phyloP scores from a whole-genome alignment of 169 alveolate species.

The Eimeria falciformis region DNA sequence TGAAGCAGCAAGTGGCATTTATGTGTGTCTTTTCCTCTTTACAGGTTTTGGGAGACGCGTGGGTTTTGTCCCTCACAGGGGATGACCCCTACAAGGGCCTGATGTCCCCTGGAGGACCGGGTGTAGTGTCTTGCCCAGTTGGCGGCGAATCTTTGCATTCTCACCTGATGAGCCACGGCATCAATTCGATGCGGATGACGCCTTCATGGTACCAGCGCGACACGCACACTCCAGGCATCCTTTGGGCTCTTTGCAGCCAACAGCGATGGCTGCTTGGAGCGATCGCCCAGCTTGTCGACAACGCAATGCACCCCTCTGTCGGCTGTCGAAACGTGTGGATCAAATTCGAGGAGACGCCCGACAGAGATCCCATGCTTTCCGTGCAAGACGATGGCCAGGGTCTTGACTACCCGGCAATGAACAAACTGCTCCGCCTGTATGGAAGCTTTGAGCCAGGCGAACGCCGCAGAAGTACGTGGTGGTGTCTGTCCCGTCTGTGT shows the following conservation, averaged over 20 bases:
- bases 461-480: conserved; percentile 73
- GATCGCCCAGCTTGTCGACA: conserved; percentile 74
- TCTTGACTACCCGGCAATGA: conserved; percentile 79
- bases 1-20: no score
- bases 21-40: no score
- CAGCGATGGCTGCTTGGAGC: conserved; percentile 78
- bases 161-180: conserved; percentile 64
- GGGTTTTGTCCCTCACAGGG: conserved; percentile 77
- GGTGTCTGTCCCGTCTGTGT: not conserved
- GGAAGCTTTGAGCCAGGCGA: conserved; percentile 79
- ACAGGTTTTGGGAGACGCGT: conserved; percentile 75
- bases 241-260: conserved; percentile 78
- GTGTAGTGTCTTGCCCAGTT: conserved; percentile 58
- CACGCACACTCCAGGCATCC: conserved; percentile 77
- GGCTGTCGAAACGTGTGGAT: conserved; percentile 74
- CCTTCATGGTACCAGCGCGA: conserved; percentile 77
- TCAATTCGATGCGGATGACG: conserved; percentile 73
- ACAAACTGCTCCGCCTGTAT: conserved; percentile 72
- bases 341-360: conserved; percentile 75
- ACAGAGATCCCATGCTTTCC: conserved; percentile 75
- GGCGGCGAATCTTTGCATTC: conserved; percentile 69
- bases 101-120: conserved; percentile 54
- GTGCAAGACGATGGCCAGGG: conserved; percentile 78
- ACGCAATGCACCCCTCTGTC: conserved; percentile 77
- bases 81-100: conserved; percentile 76